A percentile compares a stretch with the other conserved stretches of the same genome.
Conservation (phyloP, 331 rosid genomes). For the Pyracantha coccinea region DNA sequence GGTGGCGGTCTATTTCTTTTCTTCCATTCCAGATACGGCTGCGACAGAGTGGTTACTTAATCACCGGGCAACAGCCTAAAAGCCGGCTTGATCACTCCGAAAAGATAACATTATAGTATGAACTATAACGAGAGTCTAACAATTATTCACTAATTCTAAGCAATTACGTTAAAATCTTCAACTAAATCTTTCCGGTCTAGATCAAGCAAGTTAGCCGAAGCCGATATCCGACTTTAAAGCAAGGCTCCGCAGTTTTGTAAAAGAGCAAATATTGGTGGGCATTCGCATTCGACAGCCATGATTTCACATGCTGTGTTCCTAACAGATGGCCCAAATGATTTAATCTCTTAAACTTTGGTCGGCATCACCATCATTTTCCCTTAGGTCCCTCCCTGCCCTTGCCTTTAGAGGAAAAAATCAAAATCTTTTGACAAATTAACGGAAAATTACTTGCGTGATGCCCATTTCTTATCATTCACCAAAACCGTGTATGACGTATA, state of each 20-base stretch:
- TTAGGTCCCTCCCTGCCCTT: slow-evolving; percentile 2
- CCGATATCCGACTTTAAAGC: too few species aligned
- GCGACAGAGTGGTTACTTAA: not conserved
- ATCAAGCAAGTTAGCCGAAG: too few species aligned
- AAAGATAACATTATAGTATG: too few species aligned
- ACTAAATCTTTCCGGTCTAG: too few species aligned
- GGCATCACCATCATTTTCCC: slow-evolving; percentile 16
- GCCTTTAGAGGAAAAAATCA: slow-evolving; percentile 19
- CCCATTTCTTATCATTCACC: slow-evolving; percentile 9
- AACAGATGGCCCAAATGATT: not conserved
- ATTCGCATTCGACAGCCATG: not conserved
- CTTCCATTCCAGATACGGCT: not conserved
- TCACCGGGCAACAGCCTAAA: not conserved
- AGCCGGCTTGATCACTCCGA: too few species aligned
- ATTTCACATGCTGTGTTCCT: slow-evolving; percentile 14
- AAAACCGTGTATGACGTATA: slow-evolving; percentile 3
- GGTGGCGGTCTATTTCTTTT: not conserved
- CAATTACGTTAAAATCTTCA: too few species aligned
- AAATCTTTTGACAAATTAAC: slow-evolving; percentile 11
- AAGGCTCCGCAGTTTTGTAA: too few species aligned
- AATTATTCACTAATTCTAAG: too few species aligned
- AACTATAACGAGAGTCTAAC: too few species aligned
- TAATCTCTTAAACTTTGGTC: not conserved
- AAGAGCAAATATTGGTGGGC: not conserved
- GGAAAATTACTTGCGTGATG: slow-evolving; percentile 9